Conservation (phyloP, 495 filamentous ascomycete species). For the Pseudomonodictys pantanalensis region DNA sequence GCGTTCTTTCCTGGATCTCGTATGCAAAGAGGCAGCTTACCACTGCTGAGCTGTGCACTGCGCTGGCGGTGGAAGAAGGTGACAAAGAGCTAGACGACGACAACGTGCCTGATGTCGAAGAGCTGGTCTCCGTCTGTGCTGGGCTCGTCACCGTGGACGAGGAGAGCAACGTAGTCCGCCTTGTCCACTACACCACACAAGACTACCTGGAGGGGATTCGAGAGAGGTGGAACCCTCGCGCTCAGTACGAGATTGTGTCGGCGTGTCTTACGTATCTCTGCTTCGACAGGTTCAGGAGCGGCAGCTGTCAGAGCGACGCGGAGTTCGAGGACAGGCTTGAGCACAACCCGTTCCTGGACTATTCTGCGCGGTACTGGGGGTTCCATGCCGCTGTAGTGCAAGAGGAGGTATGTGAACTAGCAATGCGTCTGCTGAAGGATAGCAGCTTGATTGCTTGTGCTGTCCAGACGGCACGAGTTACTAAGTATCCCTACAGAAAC, state of each 20-base stretch:
- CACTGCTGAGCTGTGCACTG: constrained; percentile 36
- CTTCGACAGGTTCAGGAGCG: constrained; percentile 40
- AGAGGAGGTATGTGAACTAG: constrained; percentile 28
- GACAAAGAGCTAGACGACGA: constrained; percentile 42
- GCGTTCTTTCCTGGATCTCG: constrained; percentile 11
- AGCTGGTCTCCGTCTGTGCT: constrained; percentile 50
- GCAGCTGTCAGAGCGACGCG: constrained; percentile 33
- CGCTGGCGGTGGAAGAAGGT: constrained; percentile 44
- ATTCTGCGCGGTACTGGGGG: constrained; percentile 49
- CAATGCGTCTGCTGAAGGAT: background rate
- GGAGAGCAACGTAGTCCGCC: constrained; percentile 48
- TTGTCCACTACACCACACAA: constrained; percentile 57
- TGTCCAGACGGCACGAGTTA: background rate
- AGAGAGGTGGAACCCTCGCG: constrained; percentile 41
- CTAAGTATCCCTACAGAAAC: background rate
- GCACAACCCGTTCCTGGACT: constrained; percentile 43
- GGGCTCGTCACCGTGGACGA: constrained; percentile 53
- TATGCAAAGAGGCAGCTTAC: constrained; percentile 13
- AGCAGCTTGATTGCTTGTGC: background rate
- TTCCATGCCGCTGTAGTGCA: constrained; percentile 40
- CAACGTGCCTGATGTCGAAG: constrained; percentile 41
- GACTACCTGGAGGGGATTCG: constrained; percentile 49
- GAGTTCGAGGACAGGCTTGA: constrained; percentile 35
- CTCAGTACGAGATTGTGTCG: constrained; percentile 39
- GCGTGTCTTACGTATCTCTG: constrained; percentile 49